Evolutionary conservation across 129 eudicot species (phyloP), one percentile per base, ranked within the genome.

Genomic region (Ambrosia artemisiifolia): DNA sequence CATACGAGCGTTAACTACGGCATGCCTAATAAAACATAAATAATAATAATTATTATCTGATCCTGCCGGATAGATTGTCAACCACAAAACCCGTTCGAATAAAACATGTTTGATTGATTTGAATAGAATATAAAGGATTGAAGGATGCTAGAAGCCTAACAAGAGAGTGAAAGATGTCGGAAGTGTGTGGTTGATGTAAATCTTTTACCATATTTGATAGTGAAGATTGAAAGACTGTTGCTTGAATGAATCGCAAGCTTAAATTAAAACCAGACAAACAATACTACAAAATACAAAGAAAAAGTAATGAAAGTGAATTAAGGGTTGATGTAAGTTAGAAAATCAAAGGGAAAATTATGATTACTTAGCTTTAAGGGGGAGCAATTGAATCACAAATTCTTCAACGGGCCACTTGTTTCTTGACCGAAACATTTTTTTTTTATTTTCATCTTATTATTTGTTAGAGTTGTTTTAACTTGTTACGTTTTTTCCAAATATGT

Each of bases 351-450:
- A 59, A 84, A 63, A 75, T 77, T 75, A 89, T 89, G 78, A 89
- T 86, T 77, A 80, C 96, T 87, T 90, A 79, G 88, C 96, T 87
- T 90, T 83, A 85, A 83, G 94, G 91, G 75, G 91, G 91, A 85
- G 94, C 94, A 90, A 90, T 70, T 64, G 88, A 79, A 79, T 65
- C 68, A 13, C 66, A 54, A 28, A 59, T 64, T 35, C 77, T 74
- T 34, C 42, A 10, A 64, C 67, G 88, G 88, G 65, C 79, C 92
- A 71, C 84, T 38, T 63, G 36, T 70, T 61, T 48, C 62, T 55
- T 55, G 19, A 19, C 62, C 0, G 62, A 19, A 55, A 19, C 62
- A 19, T 19, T n/a, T 55, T 19, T n/a, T 55, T 54, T 19, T 55
- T 55, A 55, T 18, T 55, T 19, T 18, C 34, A 19, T 18, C 33